phyloP scores from a whole-genome alignment of 768 basidiomycete species.

The Mycena filopes region DNA sequence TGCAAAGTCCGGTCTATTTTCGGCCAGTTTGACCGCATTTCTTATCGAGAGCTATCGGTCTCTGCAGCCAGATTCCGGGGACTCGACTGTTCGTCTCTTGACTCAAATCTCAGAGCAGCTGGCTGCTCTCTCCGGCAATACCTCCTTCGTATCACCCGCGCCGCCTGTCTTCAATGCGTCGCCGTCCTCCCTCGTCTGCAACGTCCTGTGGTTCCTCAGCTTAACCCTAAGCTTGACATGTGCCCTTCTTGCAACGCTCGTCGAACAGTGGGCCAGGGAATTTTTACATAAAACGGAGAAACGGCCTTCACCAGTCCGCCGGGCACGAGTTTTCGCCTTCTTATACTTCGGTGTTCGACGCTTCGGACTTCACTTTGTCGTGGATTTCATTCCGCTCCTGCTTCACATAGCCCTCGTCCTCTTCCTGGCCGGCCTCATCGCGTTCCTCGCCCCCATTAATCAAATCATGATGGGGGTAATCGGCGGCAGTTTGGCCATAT shows the following conservation, averaged over 20 bases:
- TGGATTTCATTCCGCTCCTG: not conserved
- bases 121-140: not conserved
- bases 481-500: not conserved
- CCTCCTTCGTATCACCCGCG: too few species aligned
- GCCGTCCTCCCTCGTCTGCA: not conserved
- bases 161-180: not conserved
- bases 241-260: not conserved
- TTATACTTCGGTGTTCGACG: not conserved
- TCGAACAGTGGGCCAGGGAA: not conserved
- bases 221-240: not conserved
- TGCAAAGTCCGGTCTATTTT: slow-evolving; percentile 1
- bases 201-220: not conserved
- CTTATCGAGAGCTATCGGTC: slow-evolving; percentile 11
- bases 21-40: slow-evolving; percentile 3
- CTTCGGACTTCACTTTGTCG: not conserved
- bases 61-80: too few species aligned
- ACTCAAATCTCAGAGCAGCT: not conserved
- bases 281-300: not conserved
- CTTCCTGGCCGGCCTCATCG: not conserved
- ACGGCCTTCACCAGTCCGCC: not conserved
- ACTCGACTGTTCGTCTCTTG: not conserved
- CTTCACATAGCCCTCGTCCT: too few species aligned
- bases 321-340: too few species aligned
- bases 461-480: not conserved
- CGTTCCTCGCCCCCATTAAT: not conserved